Evolutionary conservation across 2,329 filamentous ascomycete species (phyloP).

Genomic region (Elsinoe ampelina): DNA sequence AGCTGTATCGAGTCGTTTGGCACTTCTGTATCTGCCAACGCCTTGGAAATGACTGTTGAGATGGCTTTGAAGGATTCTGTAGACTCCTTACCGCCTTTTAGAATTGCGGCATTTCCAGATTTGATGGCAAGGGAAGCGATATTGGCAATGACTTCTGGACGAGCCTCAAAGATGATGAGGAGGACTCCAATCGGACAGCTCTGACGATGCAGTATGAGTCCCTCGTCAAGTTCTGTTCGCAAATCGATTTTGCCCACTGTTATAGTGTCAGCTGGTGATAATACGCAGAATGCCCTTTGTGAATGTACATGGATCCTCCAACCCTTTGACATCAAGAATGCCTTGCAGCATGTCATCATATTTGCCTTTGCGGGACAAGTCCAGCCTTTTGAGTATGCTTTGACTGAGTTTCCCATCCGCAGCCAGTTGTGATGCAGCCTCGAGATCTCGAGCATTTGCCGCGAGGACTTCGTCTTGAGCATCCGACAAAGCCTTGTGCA

Average conservation of each 20-base stretch:
- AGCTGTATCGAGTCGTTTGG: slow-evolving; percentile 85
- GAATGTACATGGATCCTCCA: slow-evolving; percentile 73
- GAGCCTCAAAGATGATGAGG: slow-evolving; percentile 95
- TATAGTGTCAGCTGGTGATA: slow-evolving; percentile 19
- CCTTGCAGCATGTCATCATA: slow-evolving; percentile 97
- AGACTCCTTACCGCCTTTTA: slow-evolving; percentile 96
- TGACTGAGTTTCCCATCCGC: slow-evolving; percentile 66
- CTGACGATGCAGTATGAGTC: slow-evolving; percentile 73
- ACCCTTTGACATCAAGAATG: slow-evolving; percentile 73
- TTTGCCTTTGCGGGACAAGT: slow-evolving; percentile 78
- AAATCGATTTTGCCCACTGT: slow-evolving; percentile 75
- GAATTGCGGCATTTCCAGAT: slow-evolving; percentile 90
- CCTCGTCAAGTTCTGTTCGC: slow-evolving; percentile 77
- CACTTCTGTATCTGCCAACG: slow-evolving; percentile 62
- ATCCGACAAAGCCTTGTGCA: slow-evolving; percentile 65
- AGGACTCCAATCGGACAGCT: slow-evolving; percentile 95
- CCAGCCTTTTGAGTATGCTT: slow-evolving; percentile 78
- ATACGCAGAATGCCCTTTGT: slow-evolving; percentile 9
- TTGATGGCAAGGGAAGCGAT: slow-evolving; percentile 94
- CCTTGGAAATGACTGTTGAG: slow-evolving; percentile 70
- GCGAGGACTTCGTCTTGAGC: slow-evolving; percentile 68
- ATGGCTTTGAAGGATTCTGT: slow-evolving; percentile 92
- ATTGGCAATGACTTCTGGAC: slow-evolving; percentile 96
- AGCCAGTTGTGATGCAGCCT: slow-evolving; percentile 62
- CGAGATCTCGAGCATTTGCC: slow-evolving; percentile 78